Evolutionary conservation across 768 basidiomycete genomes (phyloP).

Genomic region (Lactarius quietus): DNA sequence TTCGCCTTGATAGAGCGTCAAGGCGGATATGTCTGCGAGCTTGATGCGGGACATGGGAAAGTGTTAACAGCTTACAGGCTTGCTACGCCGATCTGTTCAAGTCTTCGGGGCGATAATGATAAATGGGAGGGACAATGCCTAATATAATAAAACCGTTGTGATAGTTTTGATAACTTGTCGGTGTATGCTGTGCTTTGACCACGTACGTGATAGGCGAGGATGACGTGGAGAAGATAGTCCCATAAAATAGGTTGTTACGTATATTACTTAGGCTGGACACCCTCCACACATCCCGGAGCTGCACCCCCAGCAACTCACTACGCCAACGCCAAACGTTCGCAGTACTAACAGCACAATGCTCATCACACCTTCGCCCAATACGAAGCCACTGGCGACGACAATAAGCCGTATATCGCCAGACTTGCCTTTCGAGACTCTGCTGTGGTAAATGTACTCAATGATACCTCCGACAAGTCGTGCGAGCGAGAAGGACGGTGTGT

Average conservation of each 20-base stretch:
- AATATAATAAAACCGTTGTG: not conserved
- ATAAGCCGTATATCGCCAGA: constrained; percentile 69
- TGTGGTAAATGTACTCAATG: constrained; percentile 66
- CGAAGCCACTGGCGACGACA: constrained; percentile 91
- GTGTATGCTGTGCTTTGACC: constrained; percentile 4
- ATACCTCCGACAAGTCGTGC: constrained; percentile 87
- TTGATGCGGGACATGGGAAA: constrained; percentile 62
- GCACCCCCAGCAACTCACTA: constrained; percentile 86
- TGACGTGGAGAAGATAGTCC: constrained; percentile 10
- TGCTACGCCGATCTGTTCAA: not conserved
- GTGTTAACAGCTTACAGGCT: not conserved
- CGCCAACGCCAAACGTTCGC: constrained; percentile 69
- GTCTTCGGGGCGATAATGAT: not conserved
- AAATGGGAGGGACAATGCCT: not conserved
- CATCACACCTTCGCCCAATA: constrained; percentile 89
- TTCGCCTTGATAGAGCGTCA: constrained; percentile 73
- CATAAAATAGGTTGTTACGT: not conserved
- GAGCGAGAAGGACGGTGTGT: constrained; percentile 91
- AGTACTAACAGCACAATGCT: constrained; percentile 77
- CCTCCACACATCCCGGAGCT: constrained; percentile 67
- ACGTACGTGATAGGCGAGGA: constrained; percentile 14
- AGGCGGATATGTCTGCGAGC: constrained; percentile 65
- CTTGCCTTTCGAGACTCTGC: constrained; percentile 44
- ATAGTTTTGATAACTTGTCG: not conserved
- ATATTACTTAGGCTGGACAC: constrained; percentile 36